Percentiles rank a stretch among this genome's conserved stretches.
Conservation (phyloP, 176 grass and related monocot species). For the Calamus simplicifolius region DNA sequence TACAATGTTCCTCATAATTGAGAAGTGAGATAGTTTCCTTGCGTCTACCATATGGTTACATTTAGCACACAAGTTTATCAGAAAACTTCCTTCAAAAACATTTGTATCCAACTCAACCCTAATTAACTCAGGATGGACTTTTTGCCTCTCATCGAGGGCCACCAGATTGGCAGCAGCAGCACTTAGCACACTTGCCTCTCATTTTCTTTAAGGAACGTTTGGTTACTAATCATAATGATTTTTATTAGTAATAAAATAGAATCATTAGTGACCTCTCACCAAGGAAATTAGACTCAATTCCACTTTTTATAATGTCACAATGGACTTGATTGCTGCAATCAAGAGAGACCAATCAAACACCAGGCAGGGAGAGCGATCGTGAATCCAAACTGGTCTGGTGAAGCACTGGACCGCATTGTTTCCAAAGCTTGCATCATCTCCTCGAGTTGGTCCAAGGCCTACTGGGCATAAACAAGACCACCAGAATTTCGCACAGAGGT, state of each 20-base stretch:
- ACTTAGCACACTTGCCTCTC: slow-evolving; percentile 18
- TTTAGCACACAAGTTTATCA: slow-evolving; percentile 23
- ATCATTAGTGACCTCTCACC: slow-evolving; percentile 19
- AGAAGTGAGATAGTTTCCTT: too few relatives aligned
- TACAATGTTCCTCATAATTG: too few relatives aligned
- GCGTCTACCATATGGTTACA: too few relatives aligned
- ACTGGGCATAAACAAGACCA: slow-evolving; percentile 15
- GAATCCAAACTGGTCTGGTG: slow-evolving; percentile 42
- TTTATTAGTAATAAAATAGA: too few relatives aligned
- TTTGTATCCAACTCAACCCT: slow-evolving; percentile 49
- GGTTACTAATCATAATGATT: too few relatives aligned
- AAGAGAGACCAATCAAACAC: slow-evolving; percentile 16
- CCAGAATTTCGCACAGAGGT: slow-evolving; percentile 36
- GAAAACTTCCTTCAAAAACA: slow-evolving; percentile 46
- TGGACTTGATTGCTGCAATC: slow-evolving; percentile 40
- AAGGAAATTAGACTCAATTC: slow-evolving; percentile 32
- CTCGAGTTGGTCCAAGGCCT: slow-evolving; percentile 14
- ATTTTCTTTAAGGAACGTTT: too few relatives aligned
- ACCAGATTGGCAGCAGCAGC: slow-evolving; percentile 32
- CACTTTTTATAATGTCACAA: slow-evolving; percentile 34
- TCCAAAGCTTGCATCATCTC: slow-evolving; percentile 31
- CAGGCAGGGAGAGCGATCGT: slow-evolving; percentile 41
- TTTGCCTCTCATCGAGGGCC: slow-evolving; percentile 25
- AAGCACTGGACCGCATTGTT: slow-evolving; percentile 1
- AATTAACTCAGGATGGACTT: slow-evolving; percentile 31